phyloP scores from a whole-genome alignment of 148 eudicot species.

The Vaccinium corymbosum region DNA sequence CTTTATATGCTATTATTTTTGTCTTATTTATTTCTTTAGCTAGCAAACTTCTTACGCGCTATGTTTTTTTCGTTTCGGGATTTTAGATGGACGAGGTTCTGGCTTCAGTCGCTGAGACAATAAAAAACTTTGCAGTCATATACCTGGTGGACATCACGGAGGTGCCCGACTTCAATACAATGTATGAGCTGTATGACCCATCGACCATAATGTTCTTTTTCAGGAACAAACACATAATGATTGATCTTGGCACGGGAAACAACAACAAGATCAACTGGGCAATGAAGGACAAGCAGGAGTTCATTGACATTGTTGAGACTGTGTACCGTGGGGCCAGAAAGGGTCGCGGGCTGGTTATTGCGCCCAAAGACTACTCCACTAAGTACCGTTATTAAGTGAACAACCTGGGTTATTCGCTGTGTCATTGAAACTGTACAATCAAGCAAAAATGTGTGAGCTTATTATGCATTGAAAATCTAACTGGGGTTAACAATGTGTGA shows the following conservation, averaged over 20 bases:
- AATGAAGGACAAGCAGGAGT: slow-evolving; percentile 49
- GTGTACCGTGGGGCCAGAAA: slow-evolving; percentile 51
- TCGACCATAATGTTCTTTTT: slow-evolving; percentile 54
- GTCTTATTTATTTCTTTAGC: neutral
- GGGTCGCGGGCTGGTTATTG: slow-evolving; percentile 47
- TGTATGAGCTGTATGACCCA: slow-evolving; percentile 54
- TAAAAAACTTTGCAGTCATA: slow-evolving; percentile 49
- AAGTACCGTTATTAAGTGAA: slow-evolving; percentile 36
- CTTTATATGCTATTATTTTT: neutral
- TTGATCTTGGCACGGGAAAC: slow-evolving; percentile 55
- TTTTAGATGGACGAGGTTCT: slow-evolving; percentile 50
- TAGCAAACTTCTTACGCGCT: neutral
- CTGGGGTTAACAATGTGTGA: too few species aligned
- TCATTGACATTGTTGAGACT: slow-evolving; percentile 48
- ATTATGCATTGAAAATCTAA: neutral
- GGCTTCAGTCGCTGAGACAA: slow-evolving; percentile 49
- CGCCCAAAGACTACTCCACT: slow-evolving; percentile 51
- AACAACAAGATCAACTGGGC: slow-evolving; percentile 59
- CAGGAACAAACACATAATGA: slow-evolving; percentile 58
- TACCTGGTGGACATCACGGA: slow-evolving; percentile 48
- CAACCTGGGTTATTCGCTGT: neutral
- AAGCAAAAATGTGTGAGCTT: neutral
- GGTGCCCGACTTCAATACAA: slow-evolving; percentile 56
- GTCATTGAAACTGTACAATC: neutral
- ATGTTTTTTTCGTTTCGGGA: neutral